Evolutionary conservation across 1,284 basidiomycete species (phyloP).

Genomic region (Baeospora myosura): DNA sequence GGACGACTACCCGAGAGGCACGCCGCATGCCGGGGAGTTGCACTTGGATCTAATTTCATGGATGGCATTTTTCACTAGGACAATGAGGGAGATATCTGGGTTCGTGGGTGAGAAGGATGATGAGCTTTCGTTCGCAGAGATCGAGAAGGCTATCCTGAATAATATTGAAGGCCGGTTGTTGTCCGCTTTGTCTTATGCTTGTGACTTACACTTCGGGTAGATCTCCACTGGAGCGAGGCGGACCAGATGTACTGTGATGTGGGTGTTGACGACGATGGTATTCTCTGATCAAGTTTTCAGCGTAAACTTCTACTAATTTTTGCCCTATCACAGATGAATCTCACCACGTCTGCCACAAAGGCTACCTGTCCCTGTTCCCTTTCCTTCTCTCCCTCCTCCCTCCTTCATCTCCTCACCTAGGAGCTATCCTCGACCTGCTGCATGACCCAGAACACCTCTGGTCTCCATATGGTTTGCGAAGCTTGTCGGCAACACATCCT

Average conservation of each 20-base stretch:
- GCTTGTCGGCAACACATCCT: slow-evolving; percentile 77
- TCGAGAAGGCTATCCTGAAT: slow-evolving; percentile 71
- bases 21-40: slow-evolving; percentile 84
- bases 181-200: not conserved
- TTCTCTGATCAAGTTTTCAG: slow-evolving; percentile 1
- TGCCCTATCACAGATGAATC: slow-evolving; percentile 64
- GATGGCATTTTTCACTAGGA: slow-evolving; percentile 90
- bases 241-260: slow-evolving; percentile 90
- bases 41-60: slow-evolving; percentile 90
- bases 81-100: slow-evolving; percentile 80
- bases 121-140: slow-evolving; percentile 63
- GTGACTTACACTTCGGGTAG: slow-evolving; percentile 31
- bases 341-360: slow-evolving; percentile 82
- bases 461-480: slow-evolving; percentile 86
- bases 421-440: slow-evolving; percentile 72
- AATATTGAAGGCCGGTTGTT: slow-evolving; percentile 74
- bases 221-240: slow-evolving; percentile 89
- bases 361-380: slow-evolving; percentile 91
- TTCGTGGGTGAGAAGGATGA: slow-evolving; percentile 83
- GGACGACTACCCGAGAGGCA: slow-evolving; percentile 90
- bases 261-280: slow-evolving; percentile 78
- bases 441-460: slow-evolving; percentile 79
- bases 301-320: not conserved
- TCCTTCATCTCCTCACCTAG: slow-evolving; percentile 70
- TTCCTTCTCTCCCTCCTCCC: slow-evolving; percentile 78